These are phyloP conservation scores for Carex arenaria DNA, from an alignment of 202 grass and related monocot species.

Conservation along the genomic window DNA sequence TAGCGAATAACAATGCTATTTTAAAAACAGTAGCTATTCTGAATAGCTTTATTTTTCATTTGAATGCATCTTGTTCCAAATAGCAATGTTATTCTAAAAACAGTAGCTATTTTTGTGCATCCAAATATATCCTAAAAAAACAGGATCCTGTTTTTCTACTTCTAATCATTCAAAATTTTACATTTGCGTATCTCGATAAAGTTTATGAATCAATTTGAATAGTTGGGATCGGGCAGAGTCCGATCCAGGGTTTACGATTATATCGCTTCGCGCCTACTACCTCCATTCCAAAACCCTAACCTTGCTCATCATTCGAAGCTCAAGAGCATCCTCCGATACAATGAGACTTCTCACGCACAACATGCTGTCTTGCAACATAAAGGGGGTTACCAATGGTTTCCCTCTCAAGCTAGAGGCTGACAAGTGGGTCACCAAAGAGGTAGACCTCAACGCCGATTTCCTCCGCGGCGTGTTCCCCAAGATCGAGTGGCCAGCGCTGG, in stretches of 20 bases:
- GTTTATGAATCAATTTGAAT: too few relatives aligned
- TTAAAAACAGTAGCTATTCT: too few relatives aligned
- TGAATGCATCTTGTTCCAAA: too few relatives aligned
- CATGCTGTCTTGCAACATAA: conserved; percentile 83
- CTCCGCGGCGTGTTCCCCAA: conserved; percentile 77
- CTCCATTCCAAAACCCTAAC: neutral
- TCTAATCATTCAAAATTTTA: too few relatives aligned
- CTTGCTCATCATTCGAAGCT: neutral
- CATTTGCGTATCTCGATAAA: too few relatives aligned
- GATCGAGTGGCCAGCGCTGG: conserved; percentile 82
- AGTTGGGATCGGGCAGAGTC: too few relatives aligned
- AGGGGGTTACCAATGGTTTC: conserved; percentile 65
- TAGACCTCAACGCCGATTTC: conserved; percentile 93
- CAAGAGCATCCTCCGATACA: neutral
- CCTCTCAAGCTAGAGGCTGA: conserved; percentile 63
- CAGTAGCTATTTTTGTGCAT: too few relatives aligned
- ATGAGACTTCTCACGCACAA: conserved; percentile 97
- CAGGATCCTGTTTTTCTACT: too few relatives aligned
- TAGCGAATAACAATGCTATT: too few relatives aligned
- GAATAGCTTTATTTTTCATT: too few relatives aligned
- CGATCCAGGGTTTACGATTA: neutral
- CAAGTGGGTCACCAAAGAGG: conserved; percentile 75
- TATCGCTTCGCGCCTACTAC: neutral
- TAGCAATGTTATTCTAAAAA: too few relatives aligned
- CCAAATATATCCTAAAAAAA: too few relatives aligned